phyloP scores from a whole-genome alignment of 2,329 filamentous ascomycete genomes.

The Rhinocladiella similis region DNA sequence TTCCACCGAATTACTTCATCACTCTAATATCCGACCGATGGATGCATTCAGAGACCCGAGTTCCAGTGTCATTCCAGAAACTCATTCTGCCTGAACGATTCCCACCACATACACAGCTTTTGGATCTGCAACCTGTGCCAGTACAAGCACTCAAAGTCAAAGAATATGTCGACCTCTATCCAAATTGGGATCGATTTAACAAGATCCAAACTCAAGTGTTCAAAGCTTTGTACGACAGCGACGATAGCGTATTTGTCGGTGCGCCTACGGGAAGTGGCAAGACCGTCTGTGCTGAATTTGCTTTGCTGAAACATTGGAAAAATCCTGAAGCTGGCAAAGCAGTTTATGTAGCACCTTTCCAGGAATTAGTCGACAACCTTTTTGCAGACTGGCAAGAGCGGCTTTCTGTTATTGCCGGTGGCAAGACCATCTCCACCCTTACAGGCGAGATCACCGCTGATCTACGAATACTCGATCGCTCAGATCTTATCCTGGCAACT shows the following conservation, averaged over 20 bases:
- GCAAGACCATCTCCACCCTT: constrained; percentile 88
- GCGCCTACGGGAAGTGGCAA: constrained; percentile 95
- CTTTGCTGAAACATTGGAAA: constrained; percentile 84
- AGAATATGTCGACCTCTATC: constrained; percentile 79
- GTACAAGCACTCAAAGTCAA: constrained; percentile 83
- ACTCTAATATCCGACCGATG: constrained; percentile 91
- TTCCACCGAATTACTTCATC: constrained; percentile 99
- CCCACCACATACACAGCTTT: constrained; percentile 84
- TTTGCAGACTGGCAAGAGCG: constrained; percentile 83
- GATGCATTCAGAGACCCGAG: constrained; percentile 96
- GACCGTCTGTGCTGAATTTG: constrained; percentile 94
- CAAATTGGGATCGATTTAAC: constrained; percentile 86
- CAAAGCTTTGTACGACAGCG: constrained; percentile 84
- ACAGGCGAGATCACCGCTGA: constrained; percentile 91
- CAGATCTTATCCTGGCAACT: constrained; percentile 88
- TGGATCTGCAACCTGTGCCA: constrained; percentile 88
- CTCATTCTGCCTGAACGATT: constrained; percentile 93
- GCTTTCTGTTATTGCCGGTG: constrained; percentile 69
- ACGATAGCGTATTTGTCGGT: constrained; percentile 91
- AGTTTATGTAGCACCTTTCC: constrained; percentile 92
- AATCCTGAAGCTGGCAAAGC: constrained; percentile 71
- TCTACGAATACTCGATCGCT: constrained; percentile 80
- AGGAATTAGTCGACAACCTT: constrained; percentile 83
- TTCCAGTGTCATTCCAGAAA: constrained; percentile 93
- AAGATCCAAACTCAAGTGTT: constrained; percentile 97